Conservation (phyloP, 2,329 filamentous ascomycete genomes). For the Paecilomyces variotii region DNA sequence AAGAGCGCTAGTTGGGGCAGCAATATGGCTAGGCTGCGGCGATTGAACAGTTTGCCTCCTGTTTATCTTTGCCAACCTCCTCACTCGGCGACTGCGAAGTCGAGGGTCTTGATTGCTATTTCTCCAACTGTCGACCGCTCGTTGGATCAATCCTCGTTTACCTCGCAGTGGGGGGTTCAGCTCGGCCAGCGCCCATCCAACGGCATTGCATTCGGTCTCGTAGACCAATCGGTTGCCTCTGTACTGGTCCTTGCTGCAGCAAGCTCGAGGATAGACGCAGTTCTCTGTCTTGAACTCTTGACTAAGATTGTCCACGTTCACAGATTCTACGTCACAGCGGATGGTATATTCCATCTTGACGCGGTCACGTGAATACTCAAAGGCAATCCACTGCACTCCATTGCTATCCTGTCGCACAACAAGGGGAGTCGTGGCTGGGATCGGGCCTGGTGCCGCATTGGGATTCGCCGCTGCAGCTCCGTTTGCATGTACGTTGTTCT, state of each 20-base stretch:
- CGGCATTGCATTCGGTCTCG: conserved; percentile 97
- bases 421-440: conserved; percentile 89
- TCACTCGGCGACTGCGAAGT: conserved; percentile 80
- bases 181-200: conserved; percentile 97
- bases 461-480: conserved; percentile 60
- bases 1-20: conserved; percentile 54
- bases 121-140: conserved; percentile 95
- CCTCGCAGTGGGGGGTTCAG: conserved; percentile 84
- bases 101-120: conserved; percentile 97
- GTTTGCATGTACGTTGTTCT: conserved; percentile 26
- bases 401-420: conserved; percentile 93
- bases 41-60: conserved; percentile 66
- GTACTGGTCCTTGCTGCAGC: conserved; percentile 92
- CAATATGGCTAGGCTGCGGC: conserved; percentile 56
- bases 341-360: conserved; percentile 99
- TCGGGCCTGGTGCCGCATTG: conserved; percentile 88
- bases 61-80: conserved; percentile 93
- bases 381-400: conserved; percentile 97
- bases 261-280: conserved; percentile 93
- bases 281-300: conserved; percentile 96
- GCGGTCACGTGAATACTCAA: conserved; percentile 92
- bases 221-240: conserved; percentile 91
- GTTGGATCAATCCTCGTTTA: conserved; percentile 91
- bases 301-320: conserved; percentile 77
- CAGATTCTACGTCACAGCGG: conserved; percentile 92